Conservation (phyloP, 1,139 yeast species). For the Yamadazyma kanchanaburiensis region DNA sequence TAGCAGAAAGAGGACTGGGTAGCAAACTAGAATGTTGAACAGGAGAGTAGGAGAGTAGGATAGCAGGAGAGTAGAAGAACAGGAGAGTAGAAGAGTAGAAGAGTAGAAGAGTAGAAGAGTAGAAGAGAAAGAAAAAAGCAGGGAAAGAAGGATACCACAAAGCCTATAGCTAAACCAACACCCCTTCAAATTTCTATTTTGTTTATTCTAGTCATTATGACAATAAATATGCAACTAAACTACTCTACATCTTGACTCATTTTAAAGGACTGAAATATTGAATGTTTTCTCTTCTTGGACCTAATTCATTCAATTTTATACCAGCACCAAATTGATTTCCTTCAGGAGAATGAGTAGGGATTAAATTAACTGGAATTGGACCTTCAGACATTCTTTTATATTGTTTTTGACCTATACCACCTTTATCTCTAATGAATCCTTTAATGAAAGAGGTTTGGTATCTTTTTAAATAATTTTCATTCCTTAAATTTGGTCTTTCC, state of each 20-base stretch:
- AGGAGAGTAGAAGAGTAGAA: too few relatives aligned
- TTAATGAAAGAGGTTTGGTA: constrained; percentile 43
- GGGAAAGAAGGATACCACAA: too few relatives aligned
- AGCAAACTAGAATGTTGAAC: too few relatives aligned
- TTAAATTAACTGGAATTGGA: constrained; percentile 30
- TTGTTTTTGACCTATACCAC: constrained; percentile 45
- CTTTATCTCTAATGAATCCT: constrained; percentile 44
- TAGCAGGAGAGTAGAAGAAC: too few relatives aligned
- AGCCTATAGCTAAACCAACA: too few relatives aligned
- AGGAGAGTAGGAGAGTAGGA: too few relatives aligned
- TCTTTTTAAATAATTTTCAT: constrained; percentile 34
- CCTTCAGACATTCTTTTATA: constrained; percentile 33
- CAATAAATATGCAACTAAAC: constrained; percentile 8
- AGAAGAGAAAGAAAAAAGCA: too few relatives aligned
- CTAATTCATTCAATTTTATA: constrained; percentile 41
- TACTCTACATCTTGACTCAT: constrained; percentile 6
- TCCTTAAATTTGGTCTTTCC: constrained; percentile 35
- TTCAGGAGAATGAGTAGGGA: constrained; percentile 43
- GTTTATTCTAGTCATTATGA: too few relatives aligned
- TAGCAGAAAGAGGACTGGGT: too few relatives aligned
- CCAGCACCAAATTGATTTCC: constrained; percentile 47
- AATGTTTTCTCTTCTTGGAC: constrained; percentile 45
- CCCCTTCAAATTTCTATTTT: too few relatives aligned
- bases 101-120: too few relatives aligned
- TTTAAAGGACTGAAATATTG: constrained; percentile 38